These are phyloP conservation scores for Brassica balearica DNA, from an alignment of 441 rosid genomes.

Conservation along the genomic window DNA sequence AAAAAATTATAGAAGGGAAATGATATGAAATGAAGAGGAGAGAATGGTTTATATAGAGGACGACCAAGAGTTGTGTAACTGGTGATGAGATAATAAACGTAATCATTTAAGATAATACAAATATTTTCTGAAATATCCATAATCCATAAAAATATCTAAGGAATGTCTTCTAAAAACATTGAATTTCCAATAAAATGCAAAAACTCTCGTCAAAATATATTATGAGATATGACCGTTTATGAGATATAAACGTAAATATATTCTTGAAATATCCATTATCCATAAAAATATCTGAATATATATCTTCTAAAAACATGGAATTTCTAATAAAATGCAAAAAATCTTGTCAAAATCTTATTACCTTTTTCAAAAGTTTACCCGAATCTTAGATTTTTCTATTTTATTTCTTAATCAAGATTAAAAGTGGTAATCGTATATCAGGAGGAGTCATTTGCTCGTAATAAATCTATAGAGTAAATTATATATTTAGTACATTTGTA, in stretches of 20 bases:
- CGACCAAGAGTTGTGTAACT: background rate
- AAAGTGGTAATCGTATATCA: slow-evolving; percentile 12
- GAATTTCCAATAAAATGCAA: slow-evolving; percentile 3
- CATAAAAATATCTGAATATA: slow-evolving; percentile 1
- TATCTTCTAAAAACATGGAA: background rate
- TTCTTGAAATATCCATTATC: background rate
- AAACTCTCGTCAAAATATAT: background rate
- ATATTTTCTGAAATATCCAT: background rate
- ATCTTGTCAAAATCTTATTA: background rate
- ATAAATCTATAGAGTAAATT: background rate
- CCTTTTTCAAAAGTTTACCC: slow-evolving; percentile 12
- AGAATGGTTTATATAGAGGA: no score
- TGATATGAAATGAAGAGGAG: slow-evolving; percentile 9
- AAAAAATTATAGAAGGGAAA: background rate
- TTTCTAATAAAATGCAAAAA: slow-evolving; percentile 6
- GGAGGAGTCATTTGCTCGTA: background rate
- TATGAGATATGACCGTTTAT: background rate
- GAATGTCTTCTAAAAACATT: background rate
- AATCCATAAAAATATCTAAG: background rate
- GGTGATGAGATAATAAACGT: slow-evolving; percentile 6
- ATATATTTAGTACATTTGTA: background rate
- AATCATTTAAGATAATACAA: background rate
- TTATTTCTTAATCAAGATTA: background rate
- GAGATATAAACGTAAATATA: background rate
- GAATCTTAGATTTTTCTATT: background rate